Conservation (phyloP, 495 filamentous ascomycete genomes). For the Aspergillus steynii region DNA sequence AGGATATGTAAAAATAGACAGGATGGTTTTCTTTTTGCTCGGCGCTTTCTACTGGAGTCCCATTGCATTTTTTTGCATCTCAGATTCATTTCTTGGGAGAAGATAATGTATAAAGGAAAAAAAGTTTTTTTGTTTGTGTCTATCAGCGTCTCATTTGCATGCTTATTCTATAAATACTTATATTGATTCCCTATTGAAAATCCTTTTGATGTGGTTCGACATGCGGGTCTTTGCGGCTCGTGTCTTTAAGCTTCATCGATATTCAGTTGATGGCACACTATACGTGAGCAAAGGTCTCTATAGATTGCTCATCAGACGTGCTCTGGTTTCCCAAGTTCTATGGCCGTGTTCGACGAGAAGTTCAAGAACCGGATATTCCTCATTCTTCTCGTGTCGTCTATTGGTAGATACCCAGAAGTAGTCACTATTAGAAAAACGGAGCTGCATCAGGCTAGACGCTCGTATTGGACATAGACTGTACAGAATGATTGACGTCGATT, state of each 20-base stretch:
- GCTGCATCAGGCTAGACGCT: neutral
- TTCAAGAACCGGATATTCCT: neutral
- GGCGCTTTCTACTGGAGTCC: constrained; percentile 24
- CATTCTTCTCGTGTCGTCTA: neutral
- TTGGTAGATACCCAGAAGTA: neutral
- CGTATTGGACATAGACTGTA: neutral
- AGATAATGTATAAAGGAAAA: constrained; percentile 17
- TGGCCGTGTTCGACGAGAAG: neutral
- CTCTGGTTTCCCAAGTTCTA: neutral
- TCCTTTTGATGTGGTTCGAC: neutral
- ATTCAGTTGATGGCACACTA: neutral
- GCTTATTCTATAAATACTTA: neutral
- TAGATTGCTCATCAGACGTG: neutral
- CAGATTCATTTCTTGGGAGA: constrained; percentile 10
- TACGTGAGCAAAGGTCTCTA: neutral
- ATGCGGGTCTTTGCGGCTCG: neutral
- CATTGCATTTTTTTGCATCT: constrained; percentile 20
- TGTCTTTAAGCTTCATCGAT: neutral
- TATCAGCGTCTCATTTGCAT: neutral
- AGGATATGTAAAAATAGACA: constrained; percentile 25
- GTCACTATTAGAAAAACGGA: neutral
- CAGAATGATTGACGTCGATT: neutral
- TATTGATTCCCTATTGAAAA: neutral
- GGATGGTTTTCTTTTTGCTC: constrained; percentile 17
- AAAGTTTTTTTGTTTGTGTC: neutral